Percentiles rank a stretch among this genome's conserved stretches.
Evolutionary conservation across 2,329 filamentous ascomycete species (phyloP).

Genomic region (Apiospora saccharicola): DNA sequence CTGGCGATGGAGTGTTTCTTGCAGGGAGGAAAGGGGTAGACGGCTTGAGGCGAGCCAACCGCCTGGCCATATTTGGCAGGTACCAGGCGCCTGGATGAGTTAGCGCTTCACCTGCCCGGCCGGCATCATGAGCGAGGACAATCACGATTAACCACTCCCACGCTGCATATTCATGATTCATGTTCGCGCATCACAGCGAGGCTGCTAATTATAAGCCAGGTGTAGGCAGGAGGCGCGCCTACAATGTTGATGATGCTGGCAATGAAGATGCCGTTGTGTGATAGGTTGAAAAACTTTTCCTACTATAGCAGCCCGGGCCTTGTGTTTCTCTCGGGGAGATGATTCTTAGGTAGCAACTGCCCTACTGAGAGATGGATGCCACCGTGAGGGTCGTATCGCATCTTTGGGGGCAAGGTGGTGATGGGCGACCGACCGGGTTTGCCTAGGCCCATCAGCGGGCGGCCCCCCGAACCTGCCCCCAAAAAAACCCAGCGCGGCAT

Average conservation of each 20-base stretch:
- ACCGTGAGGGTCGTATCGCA: background rate
- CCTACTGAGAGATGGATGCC: background rate
- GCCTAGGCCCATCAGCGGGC: background rate
- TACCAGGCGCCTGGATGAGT: no score
- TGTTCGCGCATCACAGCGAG: background rate
- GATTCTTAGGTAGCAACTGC: background rate
- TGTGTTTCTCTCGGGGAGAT: background rate
- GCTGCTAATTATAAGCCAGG: background rate
- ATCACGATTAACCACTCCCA: no score
- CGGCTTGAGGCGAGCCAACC: no score
- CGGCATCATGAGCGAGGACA: no score
- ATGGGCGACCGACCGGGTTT: background rate
- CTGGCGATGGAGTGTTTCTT: no score
- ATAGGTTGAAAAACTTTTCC: background rate
- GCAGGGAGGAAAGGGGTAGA: no score
- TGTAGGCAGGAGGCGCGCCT: no score
- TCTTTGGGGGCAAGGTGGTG: background rate
- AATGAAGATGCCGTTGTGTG: background rate
- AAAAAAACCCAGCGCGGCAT: background rate
- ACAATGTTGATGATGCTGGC: no score
- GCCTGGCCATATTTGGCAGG: no score
- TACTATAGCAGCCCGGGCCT: no score
- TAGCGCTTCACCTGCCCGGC: no score
- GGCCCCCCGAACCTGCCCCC: background rate
- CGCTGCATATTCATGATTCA: no score